These are phyloP conservation scores for Podaxis carcinomalis DNA, from an alignment of 768 basidiomycete genomes.

Conservation along the genomic window DNA sequence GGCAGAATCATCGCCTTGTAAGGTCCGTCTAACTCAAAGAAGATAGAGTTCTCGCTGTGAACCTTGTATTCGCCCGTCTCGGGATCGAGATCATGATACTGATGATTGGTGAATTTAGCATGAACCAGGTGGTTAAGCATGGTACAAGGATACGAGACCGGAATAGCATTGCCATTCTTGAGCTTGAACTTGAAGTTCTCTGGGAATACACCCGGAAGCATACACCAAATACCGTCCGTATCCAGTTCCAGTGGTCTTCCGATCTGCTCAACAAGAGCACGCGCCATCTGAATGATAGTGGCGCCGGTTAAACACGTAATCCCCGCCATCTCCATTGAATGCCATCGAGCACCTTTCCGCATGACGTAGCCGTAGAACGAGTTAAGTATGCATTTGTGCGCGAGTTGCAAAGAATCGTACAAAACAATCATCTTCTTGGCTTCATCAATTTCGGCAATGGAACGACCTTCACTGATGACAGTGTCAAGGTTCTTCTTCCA, in stretches of 20 bases:
- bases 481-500: constrained; percentile 98
- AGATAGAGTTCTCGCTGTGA: constrained; percentile 96
- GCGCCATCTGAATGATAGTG: constrained; percentile 97
- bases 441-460: constrained; percentile 87
- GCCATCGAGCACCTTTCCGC: constrained; percentile 99
- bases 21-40: constrained; percentile 98
- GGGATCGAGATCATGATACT: constrained; percentile 90
- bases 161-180: constrained; percentile 78
- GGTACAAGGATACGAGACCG: constrained; percentile 95
- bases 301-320: constrained; percentile 98
- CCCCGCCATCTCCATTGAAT: constrained; percentile 99
- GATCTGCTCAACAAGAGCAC: constrained; percentile 95
- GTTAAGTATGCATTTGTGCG: constrained; percentile 99
- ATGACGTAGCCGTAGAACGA: constrained; percentile 99
- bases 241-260: constrained; percentile 96
- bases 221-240: constrained; percentile 99
- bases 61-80: constrained; percentile 81
- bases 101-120: constrained; percentile 93
- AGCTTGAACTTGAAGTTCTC: constrained; percentile 98
- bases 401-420: constrained; percentile 97
- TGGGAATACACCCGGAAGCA: constrained; percentile 97
- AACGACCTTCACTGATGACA: constrained; percentile 58
- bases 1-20: constrained; percentile 99
- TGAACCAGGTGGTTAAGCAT: constrained; percentile 99
- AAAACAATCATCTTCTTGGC: constrained; percentile 99